Conservation (phyloP, 2,329 filamentous ascomycete species). For the Fusarium secorum region DNA sequence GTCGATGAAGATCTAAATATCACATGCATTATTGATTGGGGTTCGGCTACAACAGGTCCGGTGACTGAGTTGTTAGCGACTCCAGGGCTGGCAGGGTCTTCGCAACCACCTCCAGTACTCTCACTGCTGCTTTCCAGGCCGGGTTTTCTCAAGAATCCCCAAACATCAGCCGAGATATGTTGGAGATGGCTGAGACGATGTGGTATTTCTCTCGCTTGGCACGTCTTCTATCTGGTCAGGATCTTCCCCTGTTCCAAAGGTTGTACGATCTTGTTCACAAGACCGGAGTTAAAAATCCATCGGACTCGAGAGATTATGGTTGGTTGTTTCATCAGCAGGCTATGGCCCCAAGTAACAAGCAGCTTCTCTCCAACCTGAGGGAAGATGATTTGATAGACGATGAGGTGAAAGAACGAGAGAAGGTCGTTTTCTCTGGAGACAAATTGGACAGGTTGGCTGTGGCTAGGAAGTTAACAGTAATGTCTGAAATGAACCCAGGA, state of each 20-base stretch:
- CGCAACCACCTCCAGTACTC: neutral
- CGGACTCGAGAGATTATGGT: neutral
- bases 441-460: neutral
- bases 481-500: neutral
- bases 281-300: neutral
- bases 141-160: neutral
- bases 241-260: conserved; percentile 14
- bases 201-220: conserved; percentile 26
- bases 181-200: conserved; percentile 9
- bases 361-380: conserved; percentile 7
- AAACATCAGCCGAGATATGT: neutral
- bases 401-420: neutral
- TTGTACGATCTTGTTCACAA: conserved; percentile 19
- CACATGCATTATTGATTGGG: neutral
- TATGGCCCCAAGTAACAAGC: neutral
- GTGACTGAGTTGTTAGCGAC: neutral
- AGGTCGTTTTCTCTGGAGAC: fast-evolving
- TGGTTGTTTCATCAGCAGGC: conserved; percentile 18
- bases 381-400: conserved; percentile 19
- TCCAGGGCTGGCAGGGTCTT: neutral
- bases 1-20: neutral
- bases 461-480: neutral
- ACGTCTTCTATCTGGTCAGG: conserved; percentile 28
- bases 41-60: neutral
- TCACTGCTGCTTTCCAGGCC: neutral